A percentile compares a stretch with the other conserved stretches of the same genome.
Evolutionary conservation across 352 stramenopile species (phyloP).

Genomic region (Phytophthora tubulina): DNA sequence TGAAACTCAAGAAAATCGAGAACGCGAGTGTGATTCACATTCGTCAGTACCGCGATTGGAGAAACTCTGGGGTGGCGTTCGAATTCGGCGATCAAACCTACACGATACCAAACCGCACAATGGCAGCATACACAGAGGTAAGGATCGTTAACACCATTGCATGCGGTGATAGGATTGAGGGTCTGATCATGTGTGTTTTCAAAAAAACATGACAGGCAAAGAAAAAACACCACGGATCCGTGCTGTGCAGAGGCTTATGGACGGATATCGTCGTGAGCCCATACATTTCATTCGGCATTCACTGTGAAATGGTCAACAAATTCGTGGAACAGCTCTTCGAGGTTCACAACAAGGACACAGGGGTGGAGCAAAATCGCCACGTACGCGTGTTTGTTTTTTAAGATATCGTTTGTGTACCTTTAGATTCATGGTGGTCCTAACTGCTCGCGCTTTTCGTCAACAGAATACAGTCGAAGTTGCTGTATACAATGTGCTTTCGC

Average conservation of each 20-base stretch:
- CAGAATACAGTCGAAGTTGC: constrained; percentile 93
- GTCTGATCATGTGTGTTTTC: neutral
- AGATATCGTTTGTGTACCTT: neutral
- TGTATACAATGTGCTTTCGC: constrained; percentile 93
- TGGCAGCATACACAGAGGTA: constrained; percentile 91
- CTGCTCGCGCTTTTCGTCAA: neutral
- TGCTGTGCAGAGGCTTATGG: constrained; percentile 90
- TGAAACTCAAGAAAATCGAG: constrained; percentile 85
- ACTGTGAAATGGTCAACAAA: constrained; percentile 76
- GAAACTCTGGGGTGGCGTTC: constrained; percentile 93
- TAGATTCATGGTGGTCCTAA: neutral
- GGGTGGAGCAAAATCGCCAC: constrained; percentile 95
- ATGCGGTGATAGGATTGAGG: neutral
- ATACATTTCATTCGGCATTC: constrained; percentile 92
- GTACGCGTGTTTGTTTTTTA: constrained; percentile 43
- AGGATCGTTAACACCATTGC: neutral
- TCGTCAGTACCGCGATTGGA: constrained; percentile 93
- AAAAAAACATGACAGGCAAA: constrained; percentile 43
- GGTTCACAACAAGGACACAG: constrained; percentile 93
- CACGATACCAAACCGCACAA: constrained; percentile 90
- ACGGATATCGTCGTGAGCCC: constrained; percentile 92
- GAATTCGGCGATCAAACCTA: constrained; percentile 96
- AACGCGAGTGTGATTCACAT: constrained; percentile 94
- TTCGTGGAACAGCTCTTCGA: constrained; percentile 92
- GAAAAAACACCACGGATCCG: constrained; percentile 79